Conservation (phyloP, 2,329 filamentous ascomycete genomes). For the Epichloe uncinata region DNA sequence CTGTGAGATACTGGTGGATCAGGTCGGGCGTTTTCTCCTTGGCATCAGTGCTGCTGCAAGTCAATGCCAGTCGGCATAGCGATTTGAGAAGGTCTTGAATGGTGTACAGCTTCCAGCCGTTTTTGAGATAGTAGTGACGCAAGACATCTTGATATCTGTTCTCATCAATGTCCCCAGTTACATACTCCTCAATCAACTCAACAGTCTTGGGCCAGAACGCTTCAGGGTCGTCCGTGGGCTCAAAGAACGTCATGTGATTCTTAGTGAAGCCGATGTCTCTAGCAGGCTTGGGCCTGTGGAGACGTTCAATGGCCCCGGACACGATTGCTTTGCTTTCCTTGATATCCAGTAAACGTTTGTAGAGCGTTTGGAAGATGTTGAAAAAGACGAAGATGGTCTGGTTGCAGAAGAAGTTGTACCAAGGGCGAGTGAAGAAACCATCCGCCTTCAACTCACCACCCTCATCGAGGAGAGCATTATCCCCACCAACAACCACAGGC, state of each 20-base stretch:
- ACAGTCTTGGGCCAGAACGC: conserved; percentile 80
- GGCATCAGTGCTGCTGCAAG: conserved; percentile 71
- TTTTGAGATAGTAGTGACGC: conserved; percentile 79
- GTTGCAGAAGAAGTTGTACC: conserved; percentile 86
- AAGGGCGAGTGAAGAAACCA: conserved; percentile 65
- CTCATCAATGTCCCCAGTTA: conserved; percentile 71
- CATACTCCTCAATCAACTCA: conserved; percentile 73
- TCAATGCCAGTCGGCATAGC: conserved; percentile 65
- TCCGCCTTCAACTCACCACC: conserved; percentile 59
- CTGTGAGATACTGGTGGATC: conserved; percentile 71
- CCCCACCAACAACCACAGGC: conserved; percentile 36
- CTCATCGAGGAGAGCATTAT: conserved; percentile 41
- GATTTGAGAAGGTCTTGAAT: conserved; percentile 78
- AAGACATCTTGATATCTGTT: conserved; percentile 78
- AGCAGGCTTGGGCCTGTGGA: conserved; percentile 66
- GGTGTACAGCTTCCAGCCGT: conserved; percentile 87
- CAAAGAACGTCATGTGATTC: conserved; percentile 68
- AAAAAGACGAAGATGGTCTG: conserved; percentile 90
- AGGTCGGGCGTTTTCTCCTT: conserved; percentile 94
- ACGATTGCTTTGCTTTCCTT: conserved; percentile 69
- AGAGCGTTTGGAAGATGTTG: conserved; percentile 83
- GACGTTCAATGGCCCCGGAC: conserved; percentile 56
- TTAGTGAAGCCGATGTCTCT: conserved; percentile 73
- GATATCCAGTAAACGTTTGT: conserved; percentile 68
- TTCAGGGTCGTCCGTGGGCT: conserved; percentile 40